These are phyloP conservation scores for Nephelium lappaceum DNA, from an alignment of 345 rosid genomes.

Conservation along the genomic window DNA sequence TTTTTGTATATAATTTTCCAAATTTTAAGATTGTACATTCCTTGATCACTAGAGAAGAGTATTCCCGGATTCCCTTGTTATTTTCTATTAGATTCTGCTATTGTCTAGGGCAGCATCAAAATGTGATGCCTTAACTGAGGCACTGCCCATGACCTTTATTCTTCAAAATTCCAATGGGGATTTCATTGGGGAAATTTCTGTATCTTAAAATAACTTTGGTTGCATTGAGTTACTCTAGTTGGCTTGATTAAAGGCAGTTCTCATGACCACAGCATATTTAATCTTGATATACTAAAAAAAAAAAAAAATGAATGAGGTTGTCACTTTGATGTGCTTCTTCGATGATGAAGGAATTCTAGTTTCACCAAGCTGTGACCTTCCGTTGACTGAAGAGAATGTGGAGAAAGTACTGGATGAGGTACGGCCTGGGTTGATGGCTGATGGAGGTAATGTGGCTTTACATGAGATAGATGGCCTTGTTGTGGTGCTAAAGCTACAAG, in stretches of 20 bases:
- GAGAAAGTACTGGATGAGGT: constrained; percentile 89
- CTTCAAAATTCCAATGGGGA: too few species aligned
- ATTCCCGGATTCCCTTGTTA: too few species aligned
- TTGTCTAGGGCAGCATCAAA: too few species aligned
- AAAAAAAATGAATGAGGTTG: not conserved
- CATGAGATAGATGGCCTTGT: constrained; percentile 95
- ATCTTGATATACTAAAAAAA: not conserved
- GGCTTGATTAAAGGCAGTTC: constrained; percentile 6
- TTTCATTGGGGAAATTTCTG: not conserved
- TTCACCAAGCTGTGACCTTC: constrained; percentile 69
- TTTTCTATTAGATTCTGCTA: too few species aligned
- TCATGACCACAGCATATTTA: not conserved
- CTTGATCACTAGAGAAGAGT: too few species aligned
- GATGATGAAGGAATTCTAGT: constrained; percentile 43
- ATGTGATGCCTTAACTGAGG: too few species aligned
- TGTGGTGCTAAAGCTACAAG: constrained; percentile 87
- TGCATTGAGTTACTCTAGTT: not conserved
- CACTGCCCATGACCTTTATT: not conserved
- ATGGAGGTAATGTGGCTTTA: constrained; percentile 92
- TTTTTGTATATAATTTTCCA: too few species aligned
- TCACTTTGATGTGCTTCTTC: constrained; percentile 19
- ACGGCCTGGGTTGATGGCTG: constrained; percentile 87
- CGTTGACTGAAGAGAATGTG: constrained; percentile 88
- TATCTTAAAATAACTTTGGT: not conserved
- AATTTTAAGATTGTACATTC: too few species aligned